Conservation (phyloP, 495 filamentous ascomycete species). For the Aspergillus nidulans region DNA sequence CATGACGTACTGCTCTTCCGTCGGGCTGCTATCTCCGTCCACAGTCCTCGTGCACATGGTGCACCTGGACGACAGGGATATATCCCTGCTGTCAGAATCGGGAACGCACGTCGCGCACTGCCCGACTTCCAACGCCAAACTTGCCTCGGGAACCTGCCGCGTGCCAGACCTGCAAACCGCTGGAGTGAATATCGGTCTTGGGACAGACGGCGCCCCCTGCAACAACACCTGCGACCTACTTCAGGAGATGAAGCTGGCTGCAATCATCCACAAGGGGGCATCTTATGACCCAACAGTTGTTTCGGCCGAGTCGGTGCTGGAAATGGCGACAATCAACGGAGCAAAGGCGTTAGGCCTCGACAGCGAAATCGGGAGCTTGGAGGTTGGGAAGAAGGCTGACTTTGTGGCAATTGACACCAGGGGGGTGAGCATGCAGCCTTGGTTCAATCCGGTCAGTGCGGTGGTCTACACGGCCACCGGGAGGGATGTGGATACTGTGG, state of each 20-base stretch:
- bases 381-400: slow-evolving; percentile 53
- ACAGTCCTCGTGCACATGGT: slow-evolving; percentile 47
- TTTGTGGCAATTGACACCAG: slow-evolving; percentile 46
- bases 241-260: slow-evolving; percentile 50
- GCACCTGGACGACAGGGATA: slow-evolving; percentile 43
- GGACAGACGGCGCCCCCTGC: slow-evolving; percentile 49
- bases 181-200: slow-evolving; percentile 39
- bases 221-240: slow-evolving; percentile 48
- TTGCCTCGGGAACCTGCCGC: slow-evolving; percentile 45
- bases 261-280: slow-evolving; percentile 47
- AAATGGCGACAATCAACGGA: slow-evolving; percentile 50
- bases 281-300: slow-evolving; percentile 42
- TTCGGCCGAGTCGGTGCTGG: slow-evolving; percentile 44
- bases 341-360: slow-evolving; percentile 49
- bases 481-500: slow-evolving; percentile 44
- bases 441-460: slow-evolving; percentile 40
- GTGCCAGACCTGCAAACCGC: slow-evolving; percentile 36
- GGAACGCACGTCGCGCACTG: slow-evolving; percentile 46
- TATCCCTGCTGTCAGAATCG: slow-evolving; percentile 32
- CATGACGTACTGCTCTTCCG: slow-evolving; percentile 40
- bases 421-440: slow-evolving; percentile 29
- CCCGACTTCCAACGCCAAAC: slow-evolving; percentile 48
- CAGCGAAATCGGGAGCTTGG: slow-evolving; percentile 44
- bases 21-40: slow-evolving; percentile 33
- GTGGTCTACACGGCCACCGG: slow-evolving; percentile 47